Base-by-base conservation (phyloP, 768 basidiomycete species). In the Lactarius indigo region DNA sequence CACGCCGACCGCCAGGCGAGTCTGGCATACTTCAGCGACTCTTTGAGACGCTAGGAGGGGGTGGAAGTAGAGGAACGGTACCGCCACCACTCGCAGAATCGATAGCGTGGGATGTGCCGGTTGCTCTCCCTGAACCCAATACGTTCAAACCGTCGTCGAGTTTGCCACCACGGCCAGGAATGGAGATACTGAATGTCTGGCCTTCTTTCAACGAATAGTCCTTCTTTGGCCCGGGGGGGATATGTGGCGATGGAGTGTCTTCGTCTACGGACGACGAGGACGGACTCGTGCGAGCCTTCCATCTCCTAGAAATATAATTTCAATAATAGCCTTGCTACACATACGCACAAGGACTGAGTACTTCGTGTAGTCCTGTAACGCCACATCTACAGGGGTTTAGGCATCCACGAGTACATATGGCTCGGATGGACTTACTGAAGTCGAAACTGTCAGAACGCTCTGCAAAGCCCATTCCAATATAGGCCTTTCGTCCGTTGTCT, bases 131-230 rank as follows among this genome's bases (percentile, higher is more conserved):
- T 10, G 73, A 65, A 26, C 73, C 76, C 13, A 76, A 64, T 6
- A 76, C 70, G 41, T 72, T 70, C n/a, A 79, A 78, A 57, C 76
- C 79, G 23, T 76, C 71, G 17, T 74, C 72, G 20, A 77, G 66
- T 74, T 83, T 66, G 30, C 50, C 83, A 63, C 76, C 79, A 61
- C 88, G 86, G n/a, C 94, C 94, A 8, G 95, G 96, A 66, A 97
- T 92, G 39, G 85, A 80, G 70, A 98, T 96, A 5, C 90, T 89
- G 76, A 98, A 96, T 0, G 95, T 97, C 75, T 98, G 92, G 10
- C 95, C 95, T 71, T 94, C 93, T 76, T 96, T 97, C 71, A 98
- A 78, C 44, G 90, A 91, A 77, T 94, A 97, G 71, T 98, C 95
- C 76, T 93, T 92, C 81, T 94, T 94, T 2, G 93, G 92, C 12